phyloP scores from a whole-genome alignment of 2,329 filamentous ascomycete species.

The Hypocrella siamensis region DNA sequence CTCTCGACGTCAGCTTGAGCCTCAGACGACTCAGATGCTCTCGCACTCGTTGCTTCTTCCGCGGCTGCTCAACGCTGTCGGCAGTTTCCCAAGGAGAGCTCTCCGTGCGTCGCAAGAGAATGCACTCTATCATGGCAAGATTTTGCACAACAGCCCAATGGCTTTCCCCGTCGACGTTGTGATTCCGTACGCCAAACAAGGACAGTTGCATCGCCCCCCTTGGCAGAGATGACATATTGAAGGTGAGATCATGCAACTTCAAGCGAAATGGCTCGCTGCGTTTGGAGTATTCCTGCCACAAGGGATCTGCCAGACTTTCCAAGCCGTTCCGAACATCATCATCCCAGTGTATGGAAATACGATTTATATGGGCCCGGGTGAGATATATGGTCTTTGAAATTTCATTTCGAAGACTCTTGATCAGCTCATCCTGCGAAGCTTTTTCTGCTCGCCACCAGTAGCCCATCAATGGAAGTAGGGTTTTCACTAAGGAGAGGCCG shows the following conservation, averaged over 20 bases:
- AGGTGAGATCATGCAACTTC: slow-evolving; percentile 61
- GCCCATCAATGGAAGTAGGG: slow-evolving; percentile 54
- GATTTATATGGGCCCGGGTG: slow-evolving; percentile 47
- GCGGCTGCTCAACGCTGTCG: slow-evolving; percentile 27
- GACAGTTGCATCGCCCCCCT: slow-evolving; percentile 28
- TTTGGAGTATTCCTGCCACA: slow-evolving; percentile 67
- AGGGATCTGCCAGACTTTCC: slow-evolving; percentile 48
- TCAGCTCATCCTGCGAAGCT: slow-evolving; percentile 41
- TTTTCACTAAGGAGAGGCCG: slow-evolving; percentile 40
- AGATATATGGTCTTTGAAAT: slow-evolving; percentile 58
- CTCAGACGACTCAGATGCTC: slow-evolving; percentile 28
- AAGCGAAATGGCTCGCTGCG: slow-evolving; percentile 57
- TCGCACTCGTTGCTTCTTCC: slow-evolving; percentile 33
- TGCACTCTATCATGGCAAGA: slow-evolving; percentile 39
- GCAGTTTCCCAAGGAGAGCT: slow-evolving; percentile 9
- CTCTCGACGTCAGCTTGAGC: slow-evolving; percentile 28
- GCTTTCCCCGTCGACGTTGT: slow-evolving; percentile 38
- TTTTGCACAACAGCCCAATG: slow-evolving; percentile 45
- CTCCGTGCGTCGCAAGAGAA: slow-evolving; percentile 16
- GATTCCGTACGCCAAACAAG: slow-evolving; percentile 37
- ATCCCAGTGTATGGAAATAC: slow-evolving; percentile 29
- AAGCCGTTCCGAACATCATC: slow-evolving; percentile 30
- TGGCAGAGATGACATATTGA: slow-evolving; percentile 29
- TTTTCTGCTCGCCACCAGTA: slow-evolving; percentile 66
- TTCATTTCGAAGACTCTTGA: slow-evolving; percentile 55